phyloP scores from a whole-genome alignment of 2,329 filamentous ascomycete genomes.

The Exophiala sp. region DNA sequence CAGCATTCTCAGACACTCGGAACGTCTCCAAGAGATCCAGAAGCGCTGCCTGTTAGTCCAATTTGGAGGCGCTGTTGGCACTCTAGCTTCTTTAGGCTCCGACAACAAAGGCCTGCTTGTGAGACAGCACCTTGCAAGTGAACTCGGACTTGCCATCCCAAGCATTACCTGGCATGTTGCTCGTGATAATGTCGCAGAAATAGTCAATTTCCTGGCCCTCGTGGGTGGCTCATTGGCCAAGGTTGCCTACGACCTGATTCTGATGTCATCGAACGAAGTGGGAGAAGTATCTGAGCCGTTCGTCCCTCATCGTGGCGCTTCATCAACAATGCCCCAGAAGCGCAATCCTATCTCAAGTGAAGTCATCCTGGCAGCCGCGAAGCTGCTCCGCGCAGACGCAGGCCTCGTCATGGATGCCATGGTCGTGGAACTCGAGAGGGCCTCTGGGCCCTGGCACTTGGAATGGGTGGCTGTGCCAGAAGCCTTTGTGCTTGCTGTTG shows the following conservation, averaged over 20 bases:
- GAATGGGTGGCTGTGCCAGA: constrained; percentile 54
- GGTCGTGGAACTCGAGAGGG: constrained; percentile 54
- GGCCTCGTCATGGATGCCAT: constrained; percentile 51
- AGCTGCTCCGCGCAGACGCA: constrained; percentile 49
- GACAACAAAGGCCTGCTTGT: constrained; percentile 46
- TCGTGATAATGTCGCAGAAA: constrained; percentile 50
- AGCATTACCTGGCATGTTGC: constrained; percentile 55
- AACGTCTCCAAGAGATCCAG: constrained; percentile 45
- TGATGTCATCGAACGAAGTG: constrained; percentile 55
- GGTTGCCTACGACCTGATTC: constrained; percentile 51
- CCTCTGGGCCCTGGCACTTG: constrained; percentile 54
- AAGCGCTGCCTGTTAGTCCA: constrained; percentile 48
- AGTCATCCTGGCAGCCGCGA: constrained; percentile 51
- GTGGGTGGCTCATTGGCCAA: constrained; percentile 52
- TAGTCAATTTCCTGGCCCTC: constrained; percentile 49
- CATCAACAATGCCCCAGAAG: constrained; percentile 55
- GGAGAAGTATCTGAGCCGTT: constrained; percentile 52
- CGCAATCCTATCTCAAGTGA: constrained; percentile 55
- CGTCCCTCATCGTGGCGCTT: constrained; percentile 50
- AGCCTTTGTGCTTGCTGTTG: constrained; percentile 50
- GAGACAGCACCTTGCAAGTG: constrained; percentile 45
- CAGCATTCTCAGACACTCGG: constrained; percentile 44
- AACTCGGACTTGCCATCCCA: constrained; percentile 39
- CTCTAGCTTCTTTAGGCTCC: constrained; percentile 48
- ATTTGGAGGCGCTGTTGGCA: constrained; percentile 53